Conservation (phyloP, 192 early-diverging fungal species). For the Coemansia sp. region DNA sequence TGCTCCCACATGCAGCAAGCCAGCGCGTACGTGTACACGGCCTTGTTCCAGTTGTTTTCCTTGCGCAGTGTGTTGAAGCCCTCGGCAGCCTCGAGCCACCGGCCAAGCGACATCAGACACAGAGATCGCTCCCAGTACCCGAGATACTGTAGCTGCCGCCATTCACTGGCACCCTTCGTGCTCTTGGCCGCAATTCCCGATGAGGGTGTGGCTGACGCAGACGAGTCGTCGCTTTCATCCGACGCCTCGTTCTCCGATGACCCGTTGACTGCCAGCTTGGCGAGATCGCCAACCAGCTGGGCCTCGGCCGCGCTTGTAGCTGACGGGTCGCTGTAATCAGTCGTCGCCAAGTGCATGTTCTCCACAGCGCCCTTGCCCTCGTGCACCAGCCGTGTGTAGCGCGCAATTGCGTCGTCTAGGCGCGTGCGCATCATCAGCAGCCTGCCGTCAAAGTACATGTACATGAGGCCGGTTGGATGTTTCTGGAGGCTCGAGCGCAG, state of each 20-base stretch:
- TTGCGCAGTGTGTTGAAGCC: constrained; percentile 64
- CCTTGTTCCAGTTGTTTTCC: constrained; percentile 85
- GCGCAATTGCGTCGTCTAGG: constrained; percentile 60
- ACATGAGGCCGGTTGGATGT: constrained; percentile 72
- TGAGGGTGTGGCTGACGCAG: background rate
- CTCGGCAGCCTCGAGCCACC: constrained; percentile 61
- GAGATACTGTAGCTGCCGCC: constrained; percentile 77
- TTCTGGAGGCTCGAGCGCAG: constrained; percentile 56
- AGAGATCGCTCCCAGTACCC: constrained; percentile 80
- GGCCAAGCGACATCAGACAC: constrained; percentile 60
- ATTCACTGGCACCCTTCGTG: constrained; percentile 33
- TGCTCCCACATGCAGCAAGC: constrained; percentile 64
- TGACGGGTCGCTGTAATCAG: background rate
- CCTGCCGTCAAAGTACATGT: constrained; percentile 69
- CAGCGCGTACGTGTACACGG: constrained; percentile 74
- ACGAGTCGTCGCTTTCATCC: background rate
- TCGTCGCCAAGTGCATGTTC: constrained; percentile 14
- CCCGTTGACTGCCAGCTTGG: constrained; percentile 56
- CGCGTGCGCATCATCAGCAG: constrained; percentile 59
- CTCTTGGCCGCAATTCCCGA: background rate
- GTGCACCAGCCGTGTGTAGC: constrained; percentile 51
- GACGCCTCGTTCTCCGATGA: constrained; percentile 11
- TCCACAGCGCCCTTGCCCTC: constrained; percentile 16
- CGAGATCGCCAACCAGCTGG: constrained; percentile 15
- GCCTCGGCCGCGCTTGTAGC: constrained; percentile 7